Conservation (phyloP, 1,284 basidiomycete species). For the Anthracocystis setariae region DNA sequence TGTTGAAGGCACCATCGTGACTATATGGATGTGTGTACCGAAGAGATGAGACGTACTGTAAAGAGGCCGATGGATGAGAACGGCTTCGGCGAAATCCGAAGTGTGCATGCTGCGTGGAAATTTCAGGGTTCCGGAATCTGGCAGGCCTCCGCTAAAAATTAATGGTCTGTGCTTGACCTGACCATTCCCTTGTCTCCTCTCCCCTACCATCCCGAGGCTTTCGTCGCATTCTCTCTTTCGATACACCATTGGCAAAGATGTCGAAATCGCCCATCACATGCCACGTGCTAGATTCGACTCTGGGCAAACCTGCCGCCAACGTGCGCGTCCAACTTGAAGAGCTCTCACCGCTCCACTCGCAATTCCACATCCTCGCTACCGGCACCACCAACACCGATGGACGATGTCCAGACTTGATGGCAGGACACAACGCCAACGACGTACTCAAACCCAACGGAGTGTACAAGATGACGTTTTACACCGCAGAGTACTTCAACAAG, state of each 20-base stretch:
- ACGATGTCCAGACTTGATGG: constrained; percentile 78
- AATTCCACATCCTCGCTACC: constrained; percentile 33
- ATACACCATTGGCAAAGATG: constrained; percentile 9
- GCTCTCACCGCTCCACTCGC: constrained; percentile 24
- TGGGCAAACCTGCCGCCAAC: constrained; percentile 78
- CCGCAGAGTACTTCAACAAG: constrained; percentile 80
- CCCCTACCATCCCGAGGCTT: constrained; percentile 6
- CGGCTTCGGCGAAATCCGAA: constrained; percentile 28
- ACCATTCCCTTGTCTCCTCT: background rate
- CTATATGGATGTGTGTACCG: no score
- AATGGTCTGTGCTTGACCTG: constrained; percentile 19
- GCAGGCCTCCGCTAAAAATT: constrained; percentile 2
- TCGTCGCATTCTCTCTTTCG: background rate
- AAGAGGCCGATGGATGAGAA: background rate
- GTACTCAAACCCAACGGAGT: constrained; percentile 69
- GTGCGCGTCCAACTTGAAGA: constrained; percentile 45
- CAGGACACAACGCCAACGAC: constrained; percentile 70
- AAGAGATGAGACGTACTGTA: no score
- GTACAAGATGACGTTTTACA: constrained; percentile 87
- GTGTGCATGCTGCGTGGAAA: background rate
- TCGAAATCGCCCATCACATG: constrained; percentile 79
- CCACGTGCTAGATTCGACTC: constrained; percentile 86
- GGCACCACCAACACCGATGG: constrained; percentile 84
- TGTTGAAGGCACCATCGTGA: no score
- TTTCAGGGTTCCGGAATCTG: constrained; percentile 15